Evolutionary conservation across 2,329 filamentous ascomycete species (phyloP).

Genomic region (Rosellinia necatrix): DNA sequence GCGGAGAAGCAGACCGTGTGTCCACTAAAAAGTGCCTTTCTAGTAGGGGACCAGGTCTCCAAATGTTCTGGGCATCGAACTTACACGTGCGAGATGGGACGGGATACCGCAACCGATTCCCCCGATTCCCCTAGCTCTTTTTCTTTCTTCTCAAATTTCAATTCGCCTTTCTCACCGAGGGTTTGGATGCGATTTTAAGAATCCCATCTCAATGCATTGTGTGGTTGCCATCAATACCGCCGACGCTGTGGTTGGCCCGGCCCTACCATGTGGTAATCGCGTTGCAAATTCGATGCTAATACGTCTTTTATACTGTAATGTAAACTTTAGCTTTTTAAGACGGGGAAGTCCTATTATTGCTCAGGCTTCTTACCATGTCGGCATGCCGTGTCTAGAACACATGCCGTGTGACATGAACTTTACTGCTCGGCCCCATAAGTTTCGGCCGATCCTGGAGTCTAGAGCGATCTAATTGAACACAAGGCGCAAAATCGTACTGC

Average conservation of each 20-base stretch:
- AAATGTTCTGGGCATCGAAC: slow-evolving; percentile 9
- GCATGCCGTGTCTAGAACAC: slow-evolving; percentile 19
- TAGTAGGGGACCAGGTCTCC: slow-evolving; percentile 14
- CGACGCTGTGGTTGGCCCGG: too few species aligned
- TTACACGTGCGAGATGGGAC: slow-evolving; percentile 10
- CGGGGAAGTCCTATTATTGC: not conserved
- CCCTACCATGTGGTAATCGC: too few species aligned
- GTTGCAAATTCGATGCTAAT: slow-evolving; percentile 4
- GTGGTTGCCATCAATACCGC: too few species aligned
- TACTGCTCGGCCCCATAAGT: slow-evolving; percentile 17
- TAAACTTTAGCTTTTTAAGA: not conserved
- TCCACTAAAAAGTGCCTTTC: slow-evolving; percentile 12
- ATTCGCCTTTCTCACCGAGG: slow-evolving; percentile 12
- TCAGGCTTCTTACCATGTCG: not conserved
- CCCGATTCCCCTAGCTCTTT: too few species aligned
- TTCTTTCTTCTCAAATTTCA: too few species aligned
- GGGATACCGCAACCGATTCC: slow-evolving; percentile 8
- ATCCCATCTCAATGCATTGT: slow-evolving; percentile 7
- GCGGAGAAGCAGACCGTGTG: slow-evolving; percentile 5
- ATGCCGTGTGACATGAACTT: slow-evolving; percentile 24
- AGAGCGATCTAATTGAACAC: slow-evolving; percentile 26
- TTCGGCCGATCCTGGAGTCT: slow-evolving; percentile 23
- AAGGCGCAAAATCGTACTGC: slow-evolving; percentile 13
- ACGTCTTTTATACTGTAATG: slow-evolving; percentile 8
- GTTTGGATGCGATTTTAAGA: slow-evolving; percentile 8